These are phyloP conservation scores for Dacryopinax spathularia DNA, from an alignment of 768 basidiomycete species.

Conservation along the genomic window DNA sequence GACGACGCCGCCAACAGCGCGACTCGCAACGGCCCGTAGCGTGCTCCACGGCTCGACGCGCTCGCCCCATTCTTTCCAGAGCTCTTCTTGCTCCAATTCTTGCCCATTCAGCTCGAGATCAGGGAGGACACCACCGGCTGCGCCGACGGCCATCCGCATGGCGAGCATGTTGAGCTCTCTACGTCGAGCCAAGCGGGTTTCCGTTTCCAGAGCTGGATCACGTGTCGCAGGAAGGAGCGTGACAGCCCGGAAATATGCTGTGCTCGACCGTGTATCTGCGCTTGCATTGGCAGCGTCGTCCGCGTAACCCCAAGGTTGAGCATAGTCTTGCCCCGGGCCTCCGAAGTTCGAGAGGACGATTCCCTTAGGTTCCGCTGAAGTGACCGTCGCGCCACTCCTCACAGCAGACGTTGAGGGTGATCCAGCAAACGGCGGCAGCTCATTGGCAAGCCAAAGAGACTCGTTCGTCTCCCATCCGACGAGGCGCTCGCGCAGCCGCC, in stretches of 20 bases:
- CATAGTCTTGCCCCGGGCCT: too few relatives aligned
- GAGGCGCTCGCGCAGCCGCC: constrained; percentile 53
- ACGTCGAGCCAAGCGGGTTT: constrained; percentile 45
- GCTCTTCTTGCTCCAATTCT: constrained; percentile 14
- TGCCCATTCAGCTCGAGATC: not conserved
- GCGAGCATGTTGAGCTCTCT: constrained; percentile 67
- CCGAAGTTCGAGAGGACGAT: not conserved
- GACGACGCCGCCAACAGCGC: constrained; percentile 54
- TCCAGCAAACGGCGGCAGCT: constrained; percentile 33
- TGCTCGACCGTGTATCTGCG: not conserved
- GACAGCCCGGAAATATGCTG: constrained; percentile 22
- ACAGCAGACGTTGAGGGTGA: not conserved
- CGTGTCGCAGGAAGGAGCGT: constrained; percentile 52
- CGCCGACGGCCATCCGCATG: constrained; percentile 70
- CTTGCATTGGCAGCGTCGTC: not conserved
- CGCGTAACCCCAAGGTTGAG: too few relatives aligned
- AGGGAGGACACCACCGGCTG: constrained; percentile 41
- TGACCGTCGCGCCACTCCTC: not conserved
- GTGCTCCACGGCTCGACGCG: constrained; percentile 53
- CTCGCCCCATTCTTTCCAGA: constrained; percentile 56
- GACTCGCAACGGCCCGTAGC: constrained; percentile 60
- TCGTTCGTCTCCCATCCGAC: constrained; percentile 62
- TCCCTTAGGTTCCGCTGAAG: not conserved
- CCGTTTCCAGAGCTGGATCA: constrained; percentile 39
- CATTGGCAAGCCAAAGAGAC: constrained; percentile 36